phyloP scores from a whole-genome alignment of 2,329 filamentous ascomycete species.

The Fusarium tricinctum region DNA sequence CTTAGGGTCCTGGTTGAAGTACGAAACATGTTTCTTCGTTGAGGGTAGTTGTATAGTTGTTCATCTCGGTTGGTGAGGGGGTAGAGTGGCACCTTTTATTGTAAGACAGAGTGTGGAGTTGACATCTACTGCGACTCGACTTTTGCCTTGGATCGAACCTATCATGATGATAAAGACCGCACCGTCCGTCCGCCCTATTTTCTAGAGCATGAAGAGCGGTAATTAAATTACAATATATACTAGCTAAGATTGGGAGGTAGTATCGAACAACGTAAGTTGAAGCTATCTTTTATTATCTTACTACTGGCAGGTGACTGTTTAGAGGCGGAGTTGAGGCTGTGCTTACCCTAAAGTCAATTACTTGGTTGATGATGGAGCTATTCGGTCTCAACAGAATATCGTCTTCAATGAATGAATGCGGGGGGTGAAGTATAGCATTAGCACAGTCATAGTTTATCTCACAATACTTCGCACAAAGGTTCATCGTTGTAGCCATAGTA shows the following conservation, averaged over 20 bases:
- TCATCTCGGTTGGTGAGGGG: neutral
- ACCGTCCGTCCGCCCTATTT: neutral
- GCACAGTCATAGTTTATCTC: neutral
- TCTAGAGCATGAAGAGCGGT: neutral
- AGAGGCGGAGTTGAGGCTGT: neutral
- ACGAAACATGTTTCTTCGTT: constrained; percentile 36
- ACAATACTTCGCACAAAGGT: neutral
- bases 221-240: neutral
- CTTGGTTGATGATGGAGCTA: neutral
- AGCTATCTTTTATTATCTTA: neutral
- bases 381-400: neutral
- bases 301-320: neutral
- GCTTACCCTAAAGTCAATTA: constrained; percentile 7
- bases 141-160: neutral
- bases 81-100: neutral
- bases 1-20: neutral
- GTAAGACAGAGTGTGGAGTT: neutral
- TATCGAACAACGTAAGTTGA: neutral
- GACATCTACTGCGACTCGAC: constrained; percentile 5
- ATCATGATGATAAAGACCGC: neutral
- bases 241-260: neutral
- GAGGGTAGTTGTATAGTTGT: neutral
- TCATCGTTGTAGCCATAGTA: neutral
- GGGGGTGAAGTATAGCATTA: neutral
- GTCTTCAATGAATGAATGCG: neutral